Conservation (phyloP, 495 filamentous ascomycete genomes). For the Penicillium robsamsonii region DNA sequence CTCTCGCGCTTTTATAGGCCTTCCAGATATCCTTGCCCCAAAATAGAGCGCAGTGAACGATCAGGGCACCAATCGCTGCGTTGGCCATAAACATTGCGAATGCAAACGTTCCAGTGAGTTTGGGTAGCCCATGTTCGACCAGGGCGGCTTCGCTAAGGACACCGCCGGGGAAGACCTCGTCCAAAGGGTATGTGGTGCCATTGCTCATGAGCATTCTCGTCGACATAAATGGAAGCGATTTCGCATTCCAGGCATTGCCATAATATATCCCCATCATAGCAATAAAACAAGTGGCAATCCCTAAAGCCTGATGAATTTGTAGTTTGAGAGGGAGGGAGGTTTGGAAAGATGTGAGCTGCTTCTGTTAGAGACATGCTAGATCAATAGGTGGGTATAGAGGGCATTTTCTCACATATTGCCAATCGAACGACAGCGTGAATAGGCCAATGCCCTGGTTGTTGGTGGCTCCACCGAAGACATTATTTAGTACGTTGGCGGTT, state of each 20-base stretch:
- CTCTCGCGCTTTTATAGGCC: conserved; percentile 29
- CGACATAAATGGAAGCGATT: conserved; percentile 33
- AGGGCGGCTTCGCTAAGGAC: conserved; percentile 36
- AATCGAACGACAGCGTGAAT: conserved; percentile 51
- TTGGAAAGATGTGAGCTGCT: conserved; percentile 34
- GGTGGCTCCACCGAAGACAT: conserved; percentile 54
- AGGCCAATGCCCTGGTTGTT: conserved; percentile 53
- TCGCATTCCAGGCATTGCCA: conserved; percentile 27
- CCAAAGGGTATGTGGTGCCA: conserved; percentile 27
- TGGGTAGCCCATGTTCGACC: conserved; percentile 37
- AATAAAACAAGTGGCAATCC: conserved; percentile 21
- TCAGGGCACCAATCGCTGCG: conserved; percentile 38
- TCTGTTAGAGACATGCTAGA: conserved; percentile 9
- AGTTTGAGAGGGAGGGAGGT: conserved; percentile 34
- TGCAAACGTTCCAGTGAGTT: conserved; percentile 44
- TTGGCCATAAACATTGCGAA: conserved; percentile 34
- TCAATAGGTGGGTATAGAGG: not conserved
- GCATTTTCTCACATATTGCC: conserved; percentile 51
- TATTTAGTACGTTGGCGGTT: conserved; percentile 33
- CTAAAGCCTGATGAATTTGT: conserved; percentile 18
- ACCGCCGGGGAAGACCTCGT: conserved; percentile 33
- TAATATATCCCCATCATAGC: conserved; percentile 31
- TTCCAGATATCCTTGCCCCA: conserved; percentile 35
- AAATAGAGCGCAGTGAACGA: conserved; percentile 36
- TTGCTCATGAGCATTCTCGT: conserved; percentile 18